A percentile compares a stretch with the other conserved stretches of the same genome.
These are phyloP conservation scores for Kodamaea fungicola DNA, from an alignment of 1,139 yeast genomes.

Conservation along the genomic window DNA sequence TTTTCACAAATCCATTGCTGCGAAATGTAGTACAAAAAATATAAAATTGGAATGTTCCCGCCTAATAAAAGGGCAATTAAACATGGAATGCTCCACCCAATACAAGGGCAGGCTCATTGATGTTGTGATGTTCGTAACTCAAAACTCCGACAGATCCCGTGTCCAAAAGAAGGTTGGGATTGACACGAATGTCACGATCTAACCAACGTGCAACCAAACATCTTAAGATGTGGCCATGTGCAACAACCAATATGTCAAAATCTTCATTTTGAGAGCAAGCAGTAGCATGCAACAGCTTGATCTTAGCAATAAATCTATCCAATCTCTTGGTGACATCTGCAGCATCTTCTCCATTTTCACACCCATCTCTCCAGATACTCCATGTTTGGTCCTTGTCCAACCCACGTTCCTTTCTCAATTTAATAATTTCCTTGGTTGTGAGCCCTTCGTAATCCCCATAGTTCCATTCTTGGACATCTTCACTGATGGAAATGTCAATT, in stretches of 20 bases:
- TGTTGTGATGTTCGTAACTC: conserved; percentile 81
- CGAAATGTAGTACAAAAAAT: too few relatives aligned
- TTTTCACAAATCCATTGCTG: too few relatives aligned
- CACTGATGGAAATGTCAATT: conserved; percentile 52
- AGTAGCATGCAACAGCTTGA: conserved; percentile 57
- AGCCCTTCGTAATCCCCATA: conserved; percentile 94
- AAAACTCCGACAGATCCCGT: conserved; percentile 96
- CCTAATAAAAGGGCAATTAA: conserved; percentile 64
- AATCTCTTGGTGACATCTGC: conserved; percentile 64
- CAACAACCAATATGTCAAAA: conserved; percentile 78
- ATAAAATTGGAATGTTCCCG: conserved; percentile 58
- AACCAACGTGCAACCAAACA: conserved; percentile 91
- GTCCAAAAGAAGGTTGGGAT: conserved; percentile 81
- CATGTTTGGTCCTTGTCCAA: conserved; percentile 51
- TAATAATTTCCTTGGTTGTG: conserved; percentile 61
- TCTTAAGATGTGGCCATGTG: conserved; percentile 90
- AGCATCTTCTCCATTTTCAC: conserved; percentile 82
- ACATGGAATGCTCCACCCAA: conserved; percentile 78
- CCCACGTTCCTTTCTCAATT: conserved; percentile 58
- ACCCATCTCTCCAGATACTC: conserved; percentile 90
- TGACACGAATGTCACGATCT: conserved; percentile 48
- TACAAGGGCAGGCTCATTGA: conserved; percentile 81
- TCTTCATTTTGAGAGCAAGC: conserved; percentile 53
- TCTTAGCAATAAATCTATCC: conserved; percentile 62
- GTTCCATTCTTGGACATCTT: conserved; percentile 87